Evolutionary conservation across 164 flowering plant species (phyloP), one percentile per base, ranked within the genome.

Genomic region (Tinospora cordifolia): DNA sequence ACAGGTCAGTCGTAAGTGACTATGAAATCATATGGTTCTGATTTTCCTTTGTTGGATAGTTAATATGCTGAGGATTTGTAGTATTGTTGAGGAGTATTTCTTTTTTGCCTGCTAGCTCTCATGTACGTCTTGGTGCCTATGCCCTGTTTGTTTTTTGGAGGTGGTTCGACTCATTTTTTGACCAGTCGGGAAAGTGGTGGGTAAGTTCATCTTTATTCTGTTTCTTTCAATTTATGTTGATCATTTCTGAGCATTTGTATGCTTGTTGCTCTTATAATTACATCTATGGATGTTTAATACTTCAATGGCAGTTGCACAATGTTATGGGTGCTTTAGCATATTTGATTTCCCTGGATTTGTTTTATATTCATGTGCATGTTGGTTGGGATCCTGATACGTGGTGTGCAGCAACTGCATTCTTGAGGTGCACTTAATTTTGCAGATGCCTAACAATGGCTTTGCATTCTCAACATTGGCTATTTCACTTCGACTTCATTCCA

Each of bases 161-260:
- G n/a, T n/a, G n/a, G n/a, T n/a, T n/a, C n/a, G n/a, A n/a, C n/a
- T 76, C 96, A 86, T 30, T 94, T 90, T 79, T 79, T 94, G 72
- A 84, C 77, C 62, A 90, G 93, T 78, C 85, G 97, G 71, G 98
- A 94, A 71, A 93, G 98, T 79, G 98, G 95, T 25, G 91, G 93
- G 97, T 94, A 69, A 84, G 92, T 81, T 39, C 59, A 41, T 69
- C 41, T 63, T 60, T 69, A n/a, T 54, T 41, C 30, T 26, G 63
- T 38, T 15, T 49, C 15, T 27, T 27, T 40, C 34, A 54, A 49
- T 24, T 25, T n/a, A n/a, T n/a, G n/a, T n/a, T n/a, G n/a, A n/a
- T n/a, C n/a, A n/a, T n/a, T n/a, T n/a, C n/a, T n/a, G n/a, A n/a
- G n/a, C n/a, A n/a, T n/a, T n/a, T n/a, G n/a, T n/a, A n/a, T n/a